These are phyloP conservation scores for Yamadazyma phyllophila DNA, from an alignment of 805 yeast species.

Conservation along the genomic window DNA sequence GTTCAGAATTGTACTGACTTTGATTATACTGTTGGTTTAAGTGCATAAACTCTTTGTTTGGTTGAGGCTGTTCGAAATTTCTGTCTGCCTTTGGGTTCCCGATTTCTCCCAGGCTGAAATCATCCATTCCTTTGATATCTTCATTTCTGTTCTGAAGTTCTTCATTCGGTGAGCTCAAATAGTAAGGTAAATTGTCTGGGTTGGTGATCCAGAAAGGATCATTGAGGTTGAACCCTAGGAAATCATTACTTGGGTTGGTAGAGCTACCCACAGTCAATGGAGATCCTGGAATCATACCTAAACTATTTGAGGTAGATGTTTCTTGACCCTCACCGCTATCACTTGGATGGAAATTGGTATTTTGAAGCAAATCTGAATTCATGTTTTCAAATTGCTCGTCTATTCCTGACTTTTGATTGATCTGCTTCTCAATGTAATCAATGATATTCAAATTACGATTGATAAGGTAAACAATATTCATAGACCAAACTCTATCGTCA, in stretches of 20 bases:
- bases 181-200: constrained; percentile 45
- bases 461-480: constrained; percentile 30
- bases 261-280: constrained; percentile 1
- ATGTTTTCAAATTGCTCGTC: constrained; percentile 2
- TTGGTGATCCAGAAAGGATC: constrained; percentile 55
- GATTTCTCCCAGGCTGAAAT: neutral
- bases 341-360: neutral
- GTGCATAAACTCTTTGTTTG: constrained; percentile 2
- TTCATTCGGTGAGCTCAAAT: constrained; percentile 28
- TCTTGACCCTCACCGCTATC: neutral
- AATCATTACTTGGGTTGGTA: constrained; percentile 24
- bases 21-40: constrained; percentile 7
- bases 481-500: constrained; percentile 31
- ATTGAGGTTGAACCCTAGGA: constrained; percentile 24
- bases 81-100: neutral
- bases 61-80: constrained; percentile 8
- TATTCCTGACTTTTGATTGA: constrained; percentile 1
- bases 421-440: constrained; percentile 21
- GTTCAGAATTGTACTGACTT: neutral
- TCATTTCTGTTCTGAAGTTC: constrained; percentile 15
- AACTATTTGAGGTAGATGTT: neutral
- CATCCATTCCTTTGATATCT: constrained; percentile 4
- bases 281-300: constrained; percentile 1
- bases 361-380: neutral
- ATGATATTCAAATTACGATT: constrained; percentile 30